Evolutionary conservation across 2,329 filamentous ascomycete genomes (phyloP), one percentile per base, ranked within the genome.

Genomic region (Dactylellina cionopaga): DNA sequence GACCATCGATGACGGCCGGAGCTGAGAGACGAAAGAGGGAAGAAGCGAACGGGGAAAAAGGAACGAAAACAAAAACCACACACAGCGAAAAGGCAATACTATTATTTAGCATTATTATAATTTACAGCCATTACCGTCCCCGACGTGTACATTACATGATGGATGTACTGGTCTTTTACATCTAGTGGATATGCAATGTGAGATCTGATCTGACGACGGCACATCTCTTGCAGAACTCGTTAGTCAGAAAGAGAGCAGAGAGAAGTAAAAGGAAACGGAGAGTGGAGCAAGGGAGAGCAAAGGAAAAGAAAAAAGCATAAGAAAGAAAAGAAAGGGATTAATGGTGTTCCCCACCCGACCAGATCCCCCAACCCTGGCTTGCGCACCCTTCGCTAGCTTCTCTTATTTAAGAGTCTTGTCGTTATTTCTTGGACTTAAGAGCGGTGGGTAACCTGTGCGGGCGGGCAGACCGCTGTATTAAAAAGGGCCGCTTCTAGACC

Each of bases 401-500:
- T 56, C 33, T 51, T 49, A 33, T 41, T 25, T 52, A 19, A 11
- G 31, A 24, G 11, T 41, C 44, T 29, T 41, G 39, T 31, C 37
- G 39, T 41, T 37, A 51, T 24, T 15, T 25, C 33, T 46, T 49
- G 29, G 47, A 52, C 60, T 62, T n/a, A n/a, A n/a, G n/a, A n/a
- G n/a, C n/a, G n/a, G 41, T 68, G 46, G 46, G 22, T 64, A 31
- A 27, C 44, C 58, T 52, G 35, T 39, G 29, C 59, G 35, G 31
- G 33, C 46, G 27, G 31, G 13, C 27, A 37, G 24, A 54, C 54
- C 60, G 54, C 41, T 66, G 56, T 63, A 68, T 74, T 68, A 74
- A 74, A 68, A 58, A 63, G 62, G 58, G 54, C 68, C 68, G 58
- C 63, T 63, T 74, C 69, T 74, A 74, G 62, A 74, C 63, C 69